Evolutionary conservation across 192 early-diverging fungal genomes (phyloP).

Genomic region (Coemansia sp.): DNA sequence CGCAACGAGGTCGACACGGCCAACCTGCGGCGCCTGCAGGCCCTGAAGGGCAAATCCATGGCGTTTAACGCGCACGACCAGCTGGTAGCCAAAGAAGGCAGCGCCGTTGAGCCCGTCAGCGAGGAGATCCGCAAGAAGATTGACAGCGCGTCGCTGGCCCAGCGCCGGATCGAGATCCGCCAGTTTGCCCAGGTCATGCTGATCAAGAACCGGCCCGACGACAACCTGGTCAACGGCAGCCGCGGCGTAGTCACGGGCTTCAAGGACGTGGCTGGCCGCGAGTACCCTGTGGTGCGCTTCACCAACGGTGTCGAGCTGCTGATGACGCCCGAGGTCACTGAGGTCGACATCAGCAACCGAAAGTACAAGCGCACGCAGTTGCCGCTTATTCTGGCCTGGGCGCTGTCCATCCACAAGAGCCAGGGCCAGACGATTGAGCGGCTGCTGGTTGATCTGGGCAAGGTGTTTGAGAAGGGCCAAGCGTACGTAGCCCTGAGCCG

Average conservation of each 20-base stretch:
- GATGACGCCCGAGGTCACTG: slow-evolving; percentile 54
- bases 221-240: slow-evolving; percentile 74
- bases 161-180: slow-evolving; percentile 63
- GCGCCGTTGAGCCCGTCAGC: neutral
- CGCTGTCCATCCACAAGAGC: slow-evolving; percentile 81
- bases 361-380: slow-evolving; percentile 53
- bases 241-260: slow-evolving; percentile 59
- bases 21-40: slow-evolving; percentile 56
- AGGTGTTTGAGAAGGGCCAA: slow-evolving; percentile 79
- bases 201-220: slow-evolving; percentile 65
- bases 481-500: slow-evolving; percentile 83
- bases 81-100: slow-evolving; percentile 3
- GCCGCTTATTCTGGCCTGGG: slow-evolving; percentile 81
- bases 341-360: slow-evolving; percentile 50
- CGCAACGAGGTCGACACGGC: slow-evolving; percentile 72
- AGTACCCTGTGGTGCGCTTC: slow-evolving; percentile 49
- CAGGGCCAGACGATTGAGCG: slow-evolving; percentile 83
- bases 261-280: slow-evolving; percentile 16
- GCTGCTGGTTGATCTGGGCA: slow-evolving; percentile 67
- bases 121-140: slow-evolving; percentile 31
- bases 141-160: slow-evolving; percentile 41
- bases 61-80: slow-evolving; percentile 54
- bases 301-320: slow-evolving; percentile 47
- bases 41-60: slow-evolving; percentile 51
- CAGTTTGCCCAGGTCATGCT: slow-evolving; percentile 82